Conservation (phyloP, 257 asterid species). For the Solanum lignicaule region DNA sequence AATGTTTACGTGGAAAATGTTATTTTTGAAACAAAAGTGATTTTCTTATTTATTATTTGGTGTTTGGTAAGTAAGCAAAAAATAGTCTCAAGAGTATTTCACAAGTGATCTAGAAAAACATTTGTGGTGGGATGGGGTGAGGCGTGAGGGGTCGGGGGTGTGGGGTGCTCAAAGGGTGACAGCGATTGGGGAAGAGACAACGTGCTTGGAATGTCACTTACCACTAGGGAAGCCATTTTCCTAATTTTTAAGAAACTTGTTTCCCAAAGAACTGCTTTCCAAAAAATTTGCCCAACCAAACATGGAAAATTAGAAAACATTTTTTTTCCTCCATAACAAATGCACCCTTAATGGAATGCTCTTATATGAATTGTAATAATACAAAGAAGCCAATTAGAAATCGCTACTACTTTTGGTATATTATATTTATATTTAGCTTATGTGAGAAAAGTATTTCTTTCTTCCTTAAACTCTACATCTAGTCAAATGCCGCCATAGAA, state of each 20-base stretch:
- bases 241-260: neutral
- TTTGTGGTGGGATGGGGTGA: neutral
- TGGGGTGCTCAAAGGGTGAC: neutral
- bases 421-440: neutral
- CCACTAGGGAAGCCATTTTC: neutral
- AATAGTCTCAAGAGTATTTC: neutral
- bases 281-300: neutral
- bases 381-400: neutral
- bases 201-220: neutral
- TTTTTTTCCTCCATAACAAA: neutral
- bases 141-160: neutral
- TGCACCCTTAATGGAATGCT: neutral
- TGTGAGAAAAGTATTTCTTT: neutral
- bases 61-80: neutral
- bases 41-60: neutral
- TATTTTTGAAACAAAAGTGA: neutral
- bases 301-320: neutral
- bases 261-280: neutral
- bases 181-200: neutral
- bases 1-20: neutral
- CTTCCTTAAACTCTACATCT: neutral
- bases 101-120: neutral
- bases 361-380: neutral
- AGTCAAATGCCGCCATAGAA: neutral
- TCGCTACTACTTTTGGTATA: neutral